Evolutionary conservation across 2,329 filamentous ascomycete species (phyloP).

Genomic region (Juglanconis juglandina): DNA sequence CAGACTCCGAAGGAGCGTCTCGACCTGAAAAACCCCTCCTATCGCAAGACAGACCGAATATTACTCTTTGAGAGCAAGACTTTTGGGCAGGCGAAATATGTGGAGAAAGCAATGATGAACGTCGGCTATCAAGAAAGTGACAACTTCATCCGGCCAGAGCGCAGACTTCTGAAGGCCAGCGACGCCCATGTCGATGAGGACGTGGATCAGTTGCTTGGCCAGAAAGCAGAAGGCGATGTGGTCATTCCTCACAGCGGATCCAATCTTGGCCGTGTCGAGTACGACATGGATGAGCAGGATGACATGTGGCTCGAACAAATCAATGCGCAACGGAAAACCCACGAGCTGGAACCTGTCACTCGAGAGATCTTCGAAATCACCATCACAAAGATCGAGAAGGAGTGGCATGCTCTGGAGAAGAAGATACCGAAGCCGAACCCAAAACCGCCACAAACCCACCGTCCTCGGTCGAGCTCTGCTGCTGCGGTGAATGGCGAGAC

Average conservation of each 20-base stretch:
- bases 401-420: slow-evolving; percentile 95
- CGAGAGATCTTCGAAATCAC: slow-evolving; percentile 95
- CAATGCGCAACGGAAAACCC: slow-evolving; percentile 71
- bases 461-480: slow-evolving; percentile 87
- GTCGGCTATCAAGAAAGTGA: slow-evolving; percentile 96
- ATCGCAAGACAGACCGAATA: slow-evolving; percentile 75
- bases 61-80: slow-evolving; percentile 79
- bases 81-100: slow-evolving; percentile 82
- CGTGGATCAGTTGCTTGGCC: slow-evolving; percentile 40
- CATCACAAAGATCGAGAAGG: slow-evolving; percentile 98
- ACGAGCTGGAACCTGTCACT: slow-evolving; percentile 77
- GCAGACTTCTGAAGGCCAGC: slow-evolving; percentile 63
- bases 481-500: slow-evolving; percentile 94
- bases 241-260: slow-evolving; percentile 38
- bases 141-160: slow-evolving; percentile 74
- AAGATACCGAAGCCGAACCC: slow-evolving; percentile 95
- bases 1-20: slow-evolving; percentile 78
- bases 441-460: slow-evolving; percentile 90
- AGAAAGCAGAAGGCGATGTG: slow-evolving; percentile 57
- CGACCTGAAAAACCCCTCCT: slow-evolving; percentile 72
- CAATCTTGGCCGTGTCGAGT: slow-evolving; percentile 80
- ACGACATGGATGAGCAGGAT: slow-evolving; percentile 99
- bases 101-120: slow-evolving; percentile 93
- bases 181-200: slow-evolving; percentile 61
- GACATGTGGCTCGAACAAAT: slow-evolving; percentile 89